A percentile compares a stretch with the other conserved stretches of the same genome.
phyloP scores from a whole-genome alignment of 495 filamentous ascomycete species.

The Eremomyces bilateralis region DNA sequence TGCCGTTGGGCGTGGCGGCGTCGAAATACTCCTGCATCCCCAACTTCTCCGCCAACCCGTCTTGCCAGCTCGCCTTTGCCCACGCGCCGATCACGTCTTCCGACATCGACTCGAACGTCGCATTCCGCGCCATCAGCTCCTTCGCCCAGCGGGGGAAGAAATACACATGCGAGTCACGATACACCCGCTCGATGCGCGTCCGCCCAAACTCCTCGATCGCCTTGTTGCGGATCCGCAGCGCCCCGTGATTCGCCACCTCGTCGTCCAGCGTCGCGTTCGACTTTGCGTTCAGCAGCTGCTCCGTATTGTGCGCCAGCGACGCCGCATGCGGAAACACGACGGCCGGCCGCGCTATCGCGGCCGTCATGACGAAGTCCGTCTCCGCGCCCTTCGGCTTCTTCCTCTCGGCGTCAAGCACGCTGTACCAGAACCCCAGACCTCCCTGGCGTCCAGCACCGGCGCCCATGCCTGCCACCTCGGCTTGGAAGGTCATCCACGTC shows the following conservation, averaged over 20 bases:
- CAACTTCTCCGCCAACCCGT: slow-evolving; percentile 55
- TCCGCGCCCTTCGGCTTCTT: slow-evolving; percentile 72
- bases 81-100: slow-evolving; percentile 91
- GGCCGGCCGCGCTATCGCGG: too few species aligned
- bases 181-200: slow-evolving; percentile 54
- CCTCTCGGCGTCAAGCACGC: too few species aligned
- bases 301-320: slow-evolving; percentile 33
- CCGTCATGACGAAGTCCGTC: slow-evolving; percentile 67
- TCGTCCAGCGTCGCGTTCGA: slow-evolving; percentile 76
- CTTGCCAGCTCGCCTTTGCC: slow-evolving; percentile 85
- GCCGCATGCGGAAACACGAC: slow-evolving; percentile 38
- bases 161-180: slow-evolving; percentile 82
- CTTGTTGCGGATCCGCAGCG: slow-evolving; percentile 45
- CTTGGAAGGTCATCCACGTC: slow-evolving; percentile 89
- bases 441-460: slow-evolving; percentile 37
- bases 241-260: slow-evolving; percentile 45
- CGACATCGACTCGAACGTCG: slow-evolving; percentile 60
- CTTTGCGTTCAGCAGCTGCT: slow-evolving; percentile 47
- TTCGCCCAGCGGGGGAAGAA: slow-evolving; percentile 82
- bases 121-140: slow-evolving; percentile 55
- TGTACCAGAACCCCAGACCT: slow-evolving; percentile 73
- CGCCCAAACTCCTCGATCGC: slow-evolving; percentile 48
- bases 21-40: slow-evolving; percentile 43
- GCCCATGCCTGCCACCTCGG: slow-evolving; percentile 45
- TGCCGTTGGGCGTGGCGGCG: slow-evolving; percentile 12